Conservation (phyloP, 2,329 filamentous ascomycete genomes). For the Dactylellina sp. region DNA sequence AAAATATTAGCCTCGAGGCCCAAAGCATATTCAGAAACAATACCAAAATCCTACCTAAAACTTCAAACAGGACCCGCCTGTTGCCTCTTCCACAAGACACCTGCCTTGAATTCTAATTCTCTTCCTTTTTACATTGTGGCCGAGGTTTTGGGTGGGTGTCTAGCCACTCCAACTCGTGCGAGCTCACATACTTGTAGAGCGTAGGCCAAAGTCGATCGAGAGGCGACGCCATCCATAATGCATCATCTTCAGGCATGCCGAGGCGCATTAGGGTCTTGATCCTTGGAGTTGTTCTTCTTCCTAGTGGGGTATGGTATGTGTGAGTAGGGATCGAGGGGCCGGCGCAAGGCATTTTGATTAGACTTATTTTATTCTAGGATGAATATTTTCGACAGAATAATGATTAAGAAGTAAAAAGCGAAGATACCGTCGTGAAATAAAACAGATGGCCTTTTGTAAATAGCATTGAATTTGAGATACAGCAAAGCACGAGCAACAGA, state of each 20-base stretch:
- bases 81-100: neutral
- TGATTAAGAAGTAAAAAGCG: no score
- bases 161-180: conserved; percentile 17
- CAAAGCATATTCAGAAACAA: no score
- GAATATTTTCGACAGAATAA: neutral
- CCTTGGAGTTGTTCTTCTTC: neutral
- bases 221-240: conserved; percentile 12
- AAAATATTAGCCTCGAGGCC: no score
- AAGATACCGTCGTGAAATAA: no score
- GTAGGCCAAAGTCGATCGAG: conserved; percentile 13
- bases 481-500: no score
- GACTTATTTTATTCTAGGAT: neutral
- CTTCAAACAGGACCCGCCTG: no score
- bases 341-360: conserved; percentile 32
- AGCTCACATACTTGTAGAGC: conserved; percentile 13
- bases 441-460: no score
- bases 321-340: conserved; percentile 23
- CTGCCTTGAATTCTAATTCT: neutral
- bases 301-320: conserved; percentile 34
- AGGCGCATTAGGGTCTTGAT: conserved; percentile 12
- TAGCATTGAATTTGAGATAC: no score
- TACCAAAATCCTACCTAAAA: no score
- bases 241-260: conserved; percentile 21
- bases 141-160: conserved; percentile 4
- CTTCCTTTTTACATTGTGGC: neutral